Evolutionary conservation across 2,329 filamentous ascomycete species (phyloP), one percentile per base, ranked within the genome.

Genomic region (Aureobasidium sp.): DNA sequence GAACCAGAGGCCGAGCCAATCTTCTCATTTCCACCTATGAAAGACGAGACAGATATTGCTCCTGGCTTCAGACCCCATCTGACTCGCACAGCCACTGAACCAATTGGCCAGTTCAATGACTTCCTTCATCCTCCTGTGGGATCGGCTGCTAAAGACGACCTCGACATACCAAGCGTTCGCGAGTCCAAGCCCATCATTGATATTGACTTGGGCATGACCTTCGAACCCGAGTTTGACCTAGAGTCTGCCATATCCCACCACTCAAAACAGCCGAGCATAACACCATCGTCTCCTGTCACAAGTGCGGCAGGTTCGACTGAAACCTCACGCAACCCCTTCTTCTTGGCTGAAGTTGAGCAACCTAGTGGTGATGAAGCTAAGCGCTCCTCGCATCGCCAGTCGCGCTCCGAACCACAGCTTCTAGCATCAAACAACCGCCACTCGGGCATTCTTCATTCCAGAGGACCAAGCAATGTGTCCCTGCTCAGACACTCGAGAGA

Each of bases 271-370:
- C 76, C n/a, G 44, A 62, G 74, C 0, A 78, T 77, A 0, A 74
- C 77, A 5, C 72, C 70, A 49, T 78, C 74, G 0, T 70, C 72
- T 2, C 65, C 70, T 8, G 68, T 67, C 42, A 70, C 68, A 1
- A 61, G 73, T 66, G 61, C 39, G n/a, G 45, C 61, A 45, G 54
- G 53, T 15, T 53, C 73, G 50, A 75, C 72, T 19, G 75, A 78
- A 57, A 70, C 72, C 22, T 73, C 74, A 42, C 76, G 77, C 5
- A 77, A 80, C 61, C 78, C 78, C 0, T 81, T 81, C 65, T 78
- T 80, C 66, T 73, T 80, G 7, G 78, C 80, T 65, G 77, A 80
- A 14, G 67, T 70, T 24, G 63, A 66, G n/a, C 64, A 66, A 17
- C 68, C 70, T 50, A 67, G 65, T 15, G 69, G 68, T 9, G 53